Percentiles rank a stretch among this genome's conserved stretches.
phyloP scores from a whole-genome alignment of 441 rosid species.

The Capsella rubella region DNA sequence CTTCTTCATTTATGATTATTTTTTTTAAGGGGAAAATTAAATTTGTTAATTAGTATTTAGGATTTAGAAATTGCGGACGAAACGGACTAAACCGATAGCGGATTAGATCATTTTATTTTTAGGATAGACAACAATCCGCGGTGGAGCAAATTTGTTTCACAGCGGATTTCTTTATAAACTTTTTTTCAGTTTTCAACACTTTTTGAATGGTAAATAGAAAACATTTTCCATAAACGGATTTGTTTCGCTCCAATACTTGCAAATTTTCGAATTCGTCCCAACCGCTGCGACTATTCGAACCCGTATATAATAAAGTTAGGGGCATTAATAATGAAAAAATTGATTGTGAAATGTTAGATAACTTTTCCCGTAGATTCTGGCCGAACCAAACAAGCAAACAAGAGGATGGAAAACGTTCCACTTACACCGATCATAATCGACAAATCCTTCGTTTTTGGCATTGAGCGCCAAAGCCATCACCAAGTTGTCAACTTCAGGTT shows the following conservation, averaged over 20 bases:
- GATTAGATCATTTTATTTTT: no score
- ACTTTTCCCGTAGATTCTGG: slow-evolving; percentile 29
- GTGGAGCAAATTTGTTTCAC: no score
- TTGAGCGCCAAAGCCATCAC: slow-evolving; percentile 1
- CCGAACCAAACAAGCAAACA: not conserved
- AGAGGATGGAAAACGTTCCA: slow-evolving; percentile 25
- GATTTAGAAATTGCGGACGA: not conserved
- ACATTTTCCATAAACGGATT: no score
- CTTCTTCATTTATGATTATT: slow-evolving; percentile 4
- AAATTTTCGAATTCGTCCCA: no score
- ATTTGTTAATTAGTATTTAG: no score
- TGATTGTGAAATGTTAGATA: slow-evolving; percentile 31
- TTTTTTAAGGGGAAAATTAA: not conserved
- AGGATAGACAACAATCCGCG: no score
- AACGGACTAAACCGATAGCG: no score
- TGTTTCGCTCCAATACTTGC: no score
- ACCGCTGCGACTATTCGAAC: no score
- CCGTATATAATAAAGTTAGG: slow-evolving; percentile 4
- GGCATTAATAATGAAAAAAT: not conserved
- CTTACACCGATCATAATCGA: slow-evolving; percentile 24
- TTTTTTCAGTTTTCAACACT: no score
- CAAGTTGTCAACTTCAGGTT: slow-evolving; percentile 35
- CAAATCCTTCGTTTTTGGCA: slow-evolving; percentile 28
- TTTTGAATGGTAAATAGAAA: no score
- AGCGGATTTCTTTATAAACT: no score